Conservation (phyloP, 2,329 filamentous ascomycete species). For the Stemphylium lycopersici region DNA sequence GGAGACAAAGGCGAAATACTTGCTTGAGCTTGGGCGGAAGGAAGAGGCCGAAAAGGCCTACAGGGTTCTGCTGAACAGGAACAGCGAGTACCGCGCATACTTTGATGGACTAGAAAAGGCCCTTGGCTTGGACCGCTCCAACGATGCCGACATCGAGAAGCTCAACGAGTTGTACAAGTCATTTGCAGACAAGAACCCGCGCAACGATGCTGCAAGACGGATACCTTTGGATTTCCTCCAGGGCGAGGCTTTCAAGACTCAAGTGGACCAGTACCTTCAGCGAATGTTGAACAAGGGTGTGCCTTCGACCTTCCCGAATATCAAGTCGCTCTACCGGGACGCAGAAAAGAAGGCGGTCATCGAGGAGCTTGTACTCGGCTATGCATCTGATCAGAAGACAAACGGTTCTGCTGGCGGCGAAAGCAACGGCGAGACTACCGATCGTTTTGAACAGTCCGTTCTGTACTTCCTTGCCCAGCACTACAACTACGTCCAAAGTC, state of each 20-base stretch:
- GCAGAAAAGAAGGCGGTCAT: slow-evolving; percentile 77
- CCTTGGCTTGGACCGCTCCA: slow-evolving; percentile 66
- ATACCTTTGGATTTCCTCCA: slow-evolving; percentile 85
- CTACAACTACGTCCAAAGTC: slow-evolving; percentile 90
- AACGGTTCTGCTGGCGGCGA: slow-evolving; percentile 58
- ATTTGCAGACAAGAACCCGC: slow-evolving; percentile 79
- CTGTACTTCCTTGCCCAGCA: slow-evolving; percentile 96
- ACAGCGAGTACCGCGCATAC: slow-evolving; percentile 85
- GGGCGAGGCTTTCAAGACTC: slow-evolving; percentile 79
- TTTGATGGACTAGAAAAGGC: slow-evolving; percentile 77
- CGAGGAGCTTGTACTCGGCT: slow-evolving; percentile 77
- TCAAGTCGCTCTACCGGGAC: slow-evolving; percentile 90
- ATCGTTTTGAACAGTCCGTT: slow-evolving; percentile 74
- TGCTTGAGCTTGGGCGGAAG: slow-evolving; percentile 76
- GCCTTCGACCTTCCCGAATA: slow-evolving; percentile 93
- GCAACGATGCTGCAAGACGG: slow-evolving; percentile 82
- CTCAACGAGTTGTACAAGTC: slow-evolving; percentile 79
- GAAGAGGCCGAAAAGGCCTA: slow-evolving; percentile 85
- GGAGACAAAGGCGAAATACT: slow-evolving; percentile 84
- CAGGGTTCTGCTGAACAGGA: slow-evolving; percentile 79
- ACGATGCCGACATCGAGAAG: slow-evolving; percentile 69
- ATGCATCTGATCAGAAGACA: slow-evolving; percentile 65
- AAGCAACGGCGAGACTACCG: slow-evolving; percentile 59
- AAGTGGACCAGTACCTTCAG: slow-evolving; percentile 79
- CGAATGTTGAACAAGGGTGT: slow-evolving; percentile 91